Base-by-base conservation (phyloP, 768 basidiomycete species). In the Psilocybe tampanensis region DNA sequence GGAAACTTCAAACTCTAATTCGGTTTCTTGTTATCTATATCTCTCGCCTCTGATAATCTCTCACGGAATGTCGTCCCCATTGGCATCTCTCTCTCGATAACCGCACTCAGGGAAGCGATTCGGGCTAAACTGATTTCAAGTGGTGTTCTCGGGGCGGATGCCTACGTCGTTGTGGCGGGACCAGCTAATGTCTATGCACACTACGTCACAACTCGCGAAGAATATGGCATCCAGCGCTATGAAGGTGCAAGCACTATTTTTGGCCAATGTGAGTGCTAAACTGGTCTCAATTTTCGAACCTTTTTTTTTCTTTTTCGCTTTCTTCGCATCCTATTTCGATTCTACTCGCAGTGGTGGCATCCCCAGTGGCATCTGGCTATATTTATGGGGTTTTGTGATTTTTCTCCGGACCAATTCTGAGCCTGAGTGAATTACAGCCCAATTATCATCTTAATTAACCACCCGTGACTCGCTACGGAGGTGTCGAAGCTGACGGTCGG, bases 181-280 rank as follows among this genome's bases (percentile, higher is more conserved):
- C 91, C 91, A n/a, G 89, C 89, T 5, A 92, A 92, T 61, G 86
- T 88, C 5, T 92, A 92, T 65, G 82, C 76, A 0, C 90, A 91
- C 71, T 90, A 91, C 66, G 77, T 90, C 50, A 74, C 89, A 1
- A 91, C 89, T 24, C 77, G 73, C 9, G 89, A 92, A 69, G 89
- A 90, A 69, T 92, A 90, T 67, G 71, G 77, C 21, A 72, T 89
- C 13, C 91, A 92, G 69, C 79, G 91, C 48, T 91, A 91, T 62
- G 91, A 92, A 71, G 91, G 90, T 48, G 90, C 88, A 0, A 91
- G 90, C 43, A 92, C 88, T 8, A 77, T 92, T 44, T 92, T 84
- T 69, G 90, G 91, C 36, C 84, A 79, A 56, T 81, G 91, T 91
- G 61, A 68, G 86, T 76, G 8, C 32, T 29, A 29, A n/a, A 29